Conservation (phyloP, 2,329 filamentous ascomycete species). For the Fusarium concolor region DNA sequence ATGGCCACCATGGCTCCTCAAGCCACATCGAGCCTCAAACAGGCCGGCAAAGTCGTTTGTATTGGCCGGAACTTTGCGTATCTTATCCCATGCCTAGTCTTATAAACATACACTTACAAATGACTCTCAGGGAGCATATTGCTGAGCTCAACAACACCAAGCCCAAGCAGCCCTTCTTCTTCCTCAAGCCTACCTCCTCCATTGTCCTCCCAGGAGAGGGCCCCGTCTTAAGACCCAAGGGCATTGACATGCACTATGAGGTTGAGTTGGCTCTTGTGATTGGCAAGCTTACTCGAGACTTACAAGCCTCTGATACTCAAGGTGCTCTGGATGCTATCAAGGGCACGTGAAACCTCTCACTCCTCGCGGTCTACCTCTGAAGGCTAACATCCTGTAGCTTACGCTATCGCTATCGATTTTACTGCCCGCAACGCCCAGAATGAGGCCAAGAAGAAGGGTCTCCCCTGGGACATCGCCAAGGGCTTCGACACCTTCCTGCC, state of each 20-base stretch:
- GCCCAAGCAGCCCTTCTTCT: constrained; percentile 98
- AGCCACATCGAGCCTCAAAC: constrained; percentile 59
- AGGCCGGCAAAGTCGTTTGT: constrained; percentile 83
- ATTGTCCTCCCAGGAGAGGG: constrained; percentile 84
- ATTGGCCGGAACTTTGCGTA: constrained; percentile 97
- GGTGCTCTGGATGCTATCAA: constrained; percentile 85
- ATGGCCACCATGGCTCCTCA: constrained; percentile 56
- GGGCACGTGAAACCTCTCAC: constrained; percentile 60
- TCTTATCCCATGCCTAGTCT: constrained; percentile 47
- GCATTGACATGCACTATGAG: constrained; percentile 92
- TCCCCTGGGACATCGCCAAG: constrained; percentile 96
- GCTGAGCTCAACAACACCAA: constrained; percentile 87
- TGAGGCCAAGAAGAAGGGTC: constrained; percentile 93
- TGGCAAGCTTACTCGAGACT: constrained; percentile 81
- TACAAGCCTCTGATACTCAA: constrained; percentile 78
- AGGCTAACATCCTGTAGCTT: constrained; percentile 64
- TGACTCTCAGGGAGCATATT: constrained; percentile 80
- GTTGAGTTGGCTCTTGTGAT: constrained; percentile 93
- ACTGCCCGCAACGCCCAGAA: constrained; percentile 95
- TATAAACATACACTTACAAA: constrained; percentile 21
- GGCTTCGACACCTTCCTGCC: constrained; percentile 98
- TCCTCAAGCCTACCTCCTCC: constrained; percentile 91
- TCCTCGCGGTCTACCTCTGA: background rate
- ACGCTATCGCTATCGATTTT: constrained; percentile 95
- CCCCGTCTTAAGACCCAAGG: constrained; percentile 82